phyloP scores from a whole-genome alignment of 352 stramenopile species.

The Globisporangium ultimum region DNA sequence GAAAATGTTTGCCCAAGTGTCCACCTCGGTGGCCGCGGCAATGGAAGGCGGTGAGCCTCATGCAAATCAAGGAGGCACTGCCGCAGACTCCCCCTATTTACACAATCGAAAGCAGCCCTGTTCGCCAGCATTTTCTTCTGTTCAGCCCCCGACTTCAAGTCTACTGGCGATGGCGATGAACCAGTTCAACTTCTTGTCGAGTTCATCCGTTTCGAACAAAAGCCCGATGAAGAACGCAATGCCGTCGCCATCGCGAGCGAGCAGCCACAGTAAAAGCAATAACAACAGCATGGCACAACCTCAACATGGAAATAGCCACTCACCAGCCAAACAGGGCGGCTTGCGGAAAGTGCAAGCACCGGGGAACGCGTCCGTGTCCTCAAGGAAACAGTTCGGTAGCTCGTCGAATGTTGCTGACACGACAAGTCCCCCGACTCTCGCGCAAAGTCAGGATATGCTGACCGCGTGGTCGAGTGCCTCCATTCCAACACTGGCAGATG shows the following conservation, averaged over 20 bases:
- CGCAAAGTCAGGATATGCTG: slow-evolving; percentile 6
- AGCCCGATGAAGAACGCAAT: slow-evolving; percentile 10
- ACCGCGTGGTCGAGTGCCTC: slow-evolving; percentile 14
- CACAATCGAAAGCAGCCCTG: not conserved
- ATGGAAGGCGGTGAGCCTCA: slow-evolving; percentile 2
- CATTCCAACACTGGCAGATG: slow-evolving; percentile 5
- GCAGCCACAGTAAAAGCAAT: slow-evolving; percentile 1
- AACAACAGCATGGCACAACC: not conserved
- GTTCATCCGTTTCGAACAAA: not conserved
- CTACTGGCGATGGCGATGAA: slow-evolving; percentile 38
- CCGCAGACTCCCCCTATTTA: not conserved
- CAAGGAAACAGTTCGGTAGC: not conserved
- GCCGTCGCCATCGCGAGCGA: not conserved
- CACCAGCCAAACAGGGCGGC: slow-evolving; percentile 1
- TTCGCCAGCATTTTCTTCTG: not conserved
- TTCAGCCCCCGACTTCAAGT: slow-evolving; percentile 14
- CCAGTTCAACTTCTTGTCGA: slow-evolving; percentile 38
- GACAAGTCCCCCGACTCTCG: not conserved
- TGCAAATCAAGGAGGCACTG: not conserved
- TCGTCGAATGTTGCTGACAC: not conserved
- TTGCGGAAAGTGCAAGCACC: slow-evolving; percentile 2
- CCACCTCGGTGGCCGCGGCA: slow-evolving; percentile 19
- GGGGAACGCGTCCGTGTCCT: slow-evolving; percentile 6
- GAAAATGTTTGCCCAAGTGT: slow-evolving; percentile 36
- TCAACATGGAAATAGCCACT: not conserved